Evolutionary conservation across 139 green algal species (phyloP), one percentile per base, ranked within the genome.

Genomic region (Edaphochlamys debaryana): DNA sequence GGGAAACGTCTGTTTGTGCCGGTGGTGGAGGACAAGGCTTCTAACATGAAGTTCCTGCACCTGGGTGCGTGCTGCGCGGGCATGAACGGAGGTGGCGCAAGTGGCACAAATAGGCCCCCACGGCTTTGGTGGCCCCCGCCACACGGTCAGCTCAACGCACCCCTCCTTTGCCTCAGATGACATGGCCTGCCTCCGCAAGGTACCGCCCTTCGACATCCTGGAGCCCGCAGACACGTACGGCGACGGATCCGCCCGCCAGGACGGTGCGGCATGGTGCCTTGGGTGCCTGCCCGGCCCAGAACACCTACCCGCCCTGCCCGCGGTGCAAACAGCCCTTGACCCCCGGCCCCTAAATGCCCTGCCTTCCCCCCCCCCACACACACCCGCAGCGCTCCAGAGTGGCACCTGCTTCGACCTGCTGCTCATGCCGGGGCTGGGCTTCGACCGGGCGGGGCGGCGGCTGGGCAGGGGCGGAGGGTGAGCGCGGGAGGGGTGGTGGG

Each of bases 1-100:
- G 87, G 87, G 66, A 92, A 91, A 79, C 85, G 84, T 37, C 86
- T 69, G 62, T 98, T 93, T 67, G 90, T 96, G 25, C 94, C 94
- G 1, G 67, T 95, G 7, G 94, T 98, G 34, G 73, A 92, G 50
- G 94, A 98, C 84, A 89, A 70, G 36, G 54, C 88, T n/a, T 87
- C 88, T 62, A 95, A 96, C 87, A 98, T 98, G 94, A 84, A 90
- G n/a, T 88, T 98, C 76, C 86, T 98, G 29, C 93, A 95, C 67
- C 62, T 96, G 66, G 92, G 92, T 93, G 67, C 66, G 85, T n/a
- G n/a, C n/a, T n/a, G n/a, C n/a, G n/a, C n/a, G n/a, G n/a, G n/a
- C n/a, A n/a, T n/a, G n/a, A n/a, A n/a, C n/a, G n/a, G n/a, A n/a
- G n/a, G n/a, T n/a, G n/a, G n/a, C n/a, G n/a, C n/a, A n/a, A n/a